Conservation (phyloP, 1,284 basidiomycete genomes). For the Rhodotorula sp. region DNA sequence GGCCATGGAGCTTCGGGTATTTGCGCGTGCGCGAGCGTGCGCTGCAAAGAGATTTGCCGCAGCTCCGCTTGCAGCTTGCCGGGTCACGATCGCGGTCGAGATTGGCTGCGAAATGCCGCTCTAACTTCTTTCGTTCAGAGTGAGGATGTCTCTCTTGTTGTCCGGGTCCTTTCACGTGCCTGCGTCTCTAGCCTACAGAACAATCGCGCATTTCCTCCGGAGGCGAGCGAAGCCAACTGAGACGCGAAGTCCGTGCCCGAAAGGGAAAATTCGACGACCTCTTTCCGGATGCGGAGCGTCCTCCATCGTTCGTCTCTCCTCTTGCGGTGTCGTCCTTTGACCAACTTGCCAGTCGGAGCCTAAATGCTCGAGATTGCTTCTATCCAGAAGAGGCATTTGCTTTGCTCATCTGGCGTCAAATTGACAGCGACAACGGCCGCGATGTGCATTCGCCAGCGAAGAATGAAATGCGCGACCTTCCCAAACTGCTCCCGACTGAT, state of each 20-base stretch:
- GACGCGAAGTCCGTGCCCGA: not conserved
- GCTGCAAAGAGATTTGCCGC: no score
- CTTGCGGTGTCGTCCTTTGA: not conserved
- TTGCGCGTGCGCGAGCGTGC: no score
- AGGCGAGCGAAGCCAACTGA: not conserved
- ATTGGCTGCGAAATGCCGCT: no score
- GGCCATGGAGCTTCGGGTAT: no score
- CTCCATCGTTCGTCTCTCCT: not conserved
- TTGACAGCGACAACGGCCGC: not conserved
- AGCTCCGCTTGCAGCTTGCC: no score
- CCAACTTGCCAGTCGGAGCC: not conserved
- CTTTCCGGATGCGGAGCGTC: not conserved
- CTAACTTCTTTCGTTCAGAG: no score
- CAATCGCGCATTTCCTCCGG: not conserved
- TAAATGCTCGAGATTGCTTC: not conserved
- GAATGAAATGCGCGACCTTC: not conserved
- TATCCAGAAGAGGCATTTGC: not conserved
- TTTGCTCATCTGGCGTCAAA: not conserved
- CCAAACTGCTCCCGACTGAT: not conserved
- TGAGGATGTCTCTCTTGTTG: no score
- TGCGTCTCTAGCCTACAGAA: not conserved
- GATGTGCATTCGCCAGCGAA: not conserved
- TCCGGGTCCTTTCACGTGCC: no score
- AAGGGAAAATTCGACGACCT: not conserved
- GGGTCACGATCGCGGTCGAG: no score